These are phyloP conservation scores for Dendryphion nanum DNA, from an alignment of 2,329 filamentous ascomycete species.

Conservation along the genomic window DNA sequence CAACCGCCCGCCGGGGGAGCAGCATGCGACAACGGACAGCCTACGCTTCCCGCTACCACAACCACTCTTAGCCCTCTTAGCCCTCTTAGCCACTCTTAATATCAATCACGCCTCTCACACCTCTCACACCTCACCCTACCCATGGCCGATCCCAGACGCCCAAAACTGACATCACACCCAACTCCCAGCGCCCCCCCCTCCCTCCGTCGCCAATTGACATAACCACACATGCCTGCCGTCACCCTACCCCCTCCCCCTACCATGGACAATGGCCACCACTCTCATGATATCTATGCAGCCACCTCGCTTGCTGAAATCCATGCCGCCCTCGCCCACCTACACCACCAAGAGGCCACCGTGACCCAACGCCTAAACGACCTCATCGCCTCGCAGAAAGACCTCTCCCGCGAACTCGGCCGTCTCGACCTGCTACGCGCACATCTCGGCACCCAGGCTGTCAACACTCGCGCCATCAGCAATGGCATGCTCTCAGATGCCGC, in stretches of 20 bases:
- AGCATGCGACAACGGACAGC: too few relatives aligned
- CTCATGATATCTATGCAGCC: conserved; percentile 57
- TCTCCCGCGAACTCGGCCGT: conserved; percentile 81
- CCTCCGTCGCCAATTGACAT: not conserved
- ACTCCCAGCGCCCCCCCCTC: not conserved
- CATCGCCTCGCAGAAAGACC: conserved; percentile 78
- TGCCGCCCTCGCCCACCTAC: conserved; percentile 71
- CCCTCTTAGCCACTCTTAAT: too few relatives aligned
- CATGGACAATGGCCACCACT: conserved; percentile 23
- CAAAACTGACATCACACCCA: not conserved
- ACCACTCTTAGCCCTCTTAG: too few relatives aligned
- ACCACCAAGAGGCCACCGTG: conserved; percentile 71
- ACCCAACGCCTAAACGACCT: conserved; percentile 73
- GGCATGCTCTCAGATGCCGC: conserved; percentile 87
- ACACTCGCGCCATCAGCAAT: conserved; percentile 79
- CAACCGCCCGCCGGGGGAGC: too few relatives aligned
- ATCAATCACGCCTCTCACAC: too few relatives aligned
- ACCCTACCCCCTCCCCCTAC: not conserved
- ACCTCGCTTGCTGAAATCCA: conserved; percentile 76
- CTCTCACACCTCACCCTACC: too few relatives aligned
- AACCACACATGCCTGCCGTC: not conserved
- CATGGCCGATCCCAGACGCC: too few relatives aligned
- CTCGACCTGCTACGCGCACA: conserved; percentile 87
- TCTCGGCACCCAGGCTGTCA: conserved; percentile 81
- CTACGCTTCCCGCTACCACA: too few relatives aligned